Evolutionary conservation across 306 rosid species (phyloP).

Genomic region (Fragaria iinumae): DNA sequence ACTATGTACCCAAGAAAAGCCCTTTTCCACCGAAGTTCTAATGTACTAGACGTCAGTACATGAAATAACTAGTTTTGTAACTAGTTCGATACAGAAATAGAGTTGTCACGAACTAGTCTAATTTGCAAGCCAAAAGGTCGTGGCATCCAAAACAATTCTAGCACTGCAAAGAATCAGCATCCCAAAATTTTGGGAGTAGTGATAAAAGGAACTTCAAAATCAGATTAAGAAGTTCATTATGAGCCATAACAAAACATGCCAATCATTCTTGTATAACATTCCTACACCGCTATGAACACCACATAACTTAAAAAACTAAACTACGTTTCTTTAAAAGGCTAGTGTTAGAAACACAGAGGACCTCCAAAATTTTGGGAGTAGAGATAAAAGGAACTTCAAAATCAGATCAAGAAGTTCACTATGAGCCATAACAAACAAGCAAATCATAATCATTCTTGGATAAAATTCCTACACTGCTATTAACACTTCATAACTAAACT

Average conservation of each 20-base stretch:
- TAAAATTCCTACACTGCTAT: slow-evolving; percentile 6
- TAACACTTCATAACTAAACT: not conserved
- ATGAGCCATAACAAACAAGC: not conserved
- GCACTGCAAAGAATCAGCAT: not conserved
- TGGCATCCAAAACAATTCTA: not conserved
- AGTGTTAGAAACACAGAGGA: not conserved
- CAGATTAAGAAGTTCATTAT: not conserved
- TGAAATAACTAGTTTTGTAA: too few relatives aligned
- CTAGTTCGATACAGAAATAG: too few relatives aligned
- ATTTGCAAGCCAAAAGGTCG: not conserved
- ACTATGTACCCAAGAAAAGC: not conserved
- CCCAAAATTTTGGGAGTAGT: too few relatives aligned
- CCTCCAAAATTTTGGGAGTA: too few relatives aligned
- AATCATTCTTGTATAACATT: not conserved
- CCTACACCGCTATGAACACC: not conserved
- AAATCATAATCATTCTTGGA: not conserved
- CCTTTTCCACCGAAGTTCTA: not conserved
- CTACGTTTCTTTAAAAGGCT: not conserved
- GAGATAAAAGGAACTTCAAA: not conserved
- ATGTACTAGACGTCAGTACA: too few relatives aligned
- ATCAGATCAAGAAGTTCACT: not conserved
- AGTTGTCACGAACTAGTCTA: not conserved
- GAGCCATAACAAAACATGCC: not conserved
- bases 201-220: not conserved
- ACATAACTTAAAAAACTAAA: not conserved